Conservation (phyloP, 1,139 yeast genomes). For the Magnusiomyces fungicola region DNA sequence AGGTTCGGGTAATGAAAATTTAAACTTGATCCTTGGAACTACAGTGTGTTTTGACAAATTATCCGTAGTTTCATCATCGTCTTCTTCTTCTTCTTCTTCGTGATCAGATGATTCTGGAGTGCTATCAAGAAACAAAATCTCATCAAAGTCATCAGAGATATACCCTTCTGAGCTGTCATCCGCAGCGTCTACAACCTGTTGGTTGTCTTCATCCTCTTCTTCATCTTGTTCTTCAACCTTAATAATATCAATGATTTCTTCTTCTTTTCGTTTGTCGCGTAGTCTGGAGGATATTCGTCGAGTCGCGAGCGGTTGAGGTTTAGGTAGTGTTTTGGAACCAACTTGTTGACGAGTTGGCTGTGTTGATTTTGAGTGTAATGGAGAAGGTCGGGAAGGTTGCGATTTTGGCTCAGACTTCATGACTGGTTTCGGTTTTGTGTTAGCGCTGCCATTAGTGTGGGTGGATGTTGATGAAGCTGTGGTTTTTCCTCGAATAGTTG, state of each 20-base stretch:
- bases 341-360: too few relatives aligned
- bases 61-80: neutral
- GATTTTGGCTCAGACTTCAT: too few relatives aligned
- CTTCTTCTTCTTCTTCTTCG: conserved; percentile 13
- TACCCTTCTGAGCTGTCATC: conserved; percentile 1
- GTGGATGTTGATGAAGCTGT: too few relatives aligned
- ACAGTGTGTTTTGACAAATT: neutral
- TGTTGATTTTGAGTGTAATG: too few relatives aligned
- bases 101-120: conserved; percentile 12
- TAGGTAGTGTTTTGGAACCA: too few relatives aligned
- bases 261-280: neutral
- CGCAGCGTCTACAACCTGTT: neutral
- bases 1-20: conserved; percentile 48
- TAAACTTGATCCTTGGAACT: conserved; percentile 27
- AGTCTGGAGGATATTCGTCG: neutral
- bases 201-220: neutral
- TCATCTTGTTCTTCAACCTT: neutral
- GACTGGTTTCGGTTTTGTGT: too few relatives aligned
- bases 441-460: too few relatives aligned
- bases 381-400: too few relatives aligned
- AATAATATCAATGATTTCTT: neutral
- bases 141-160: conserved; percentile 4
- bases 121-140: conserved; percentile 3
- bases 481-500: too few relatives aligned
- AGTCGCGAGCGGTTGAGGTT: too few relatives aligned